These are phyloP conservation scores for Ganoderma lucidum DNA, from an alignment of 1,284 basidiomycete species.

Conservation along the genomic window DNA sequence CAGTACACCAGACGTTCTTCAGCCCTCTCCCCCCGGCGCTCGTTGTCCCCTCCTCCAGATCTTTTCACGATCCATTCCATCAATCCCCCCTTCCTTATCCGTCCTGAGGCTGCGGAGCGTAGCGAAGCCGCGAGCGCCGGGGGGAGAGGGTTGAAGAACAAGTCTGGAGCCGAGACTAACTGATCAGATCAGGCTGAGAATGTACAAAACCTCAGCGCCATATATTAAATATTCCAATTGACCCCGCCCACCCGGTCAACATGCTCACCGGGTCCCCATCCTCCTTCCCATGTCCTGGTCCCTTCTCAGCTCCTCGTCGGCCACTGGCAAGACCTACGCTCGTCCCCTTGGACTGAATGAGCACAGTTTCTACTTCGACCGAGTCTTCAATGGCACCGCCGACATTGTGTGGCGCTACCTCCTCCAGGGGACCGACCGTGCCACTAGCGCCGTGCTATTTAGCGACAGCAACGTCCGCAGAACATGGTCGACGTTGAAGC, in stretches of 20 bases:
- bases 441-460: slow-evolving; percentile 29
- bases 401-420: slow-evolving; percentile 51
- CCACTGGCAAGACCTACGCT: slow-evolving; percentile 28
- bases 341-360: slow-evolving; percentile 53
- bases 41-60: neutral
- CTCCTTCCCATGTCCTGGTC: slow-evolving; percentile 22
- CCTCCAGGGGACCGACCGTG: slow-evolving; percentile 38
- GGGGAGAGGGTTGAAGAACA: no score
- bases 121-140: neutral
- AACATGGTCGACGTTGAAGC: slow-evolving; percentile 55
- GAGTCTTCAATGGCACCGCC: slow-evolving; percentile 51
- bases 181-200: no score
- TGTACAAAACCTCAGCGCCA: no score
- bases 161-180: no score
- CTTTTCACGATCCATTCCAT: slow-evolving; percentile 2
- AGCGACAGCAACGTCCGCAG: slow-evolving; percentile 43
- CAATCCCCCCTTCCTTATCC: no score
- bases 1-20: neutral
- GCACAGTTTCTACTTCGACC: slow-evolving; percentile 55
- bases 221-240: no score
- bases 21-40: slow-evolving; percentile 1
- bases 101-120: no score
- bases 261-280: neutral
- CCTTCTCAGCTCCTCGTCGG: slow-evolving; percentile 6
- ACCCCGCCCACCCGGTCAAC: neutral